Conservation (phyloP, 1,139 yeast species). For the Taphrina betulina region DNA sequence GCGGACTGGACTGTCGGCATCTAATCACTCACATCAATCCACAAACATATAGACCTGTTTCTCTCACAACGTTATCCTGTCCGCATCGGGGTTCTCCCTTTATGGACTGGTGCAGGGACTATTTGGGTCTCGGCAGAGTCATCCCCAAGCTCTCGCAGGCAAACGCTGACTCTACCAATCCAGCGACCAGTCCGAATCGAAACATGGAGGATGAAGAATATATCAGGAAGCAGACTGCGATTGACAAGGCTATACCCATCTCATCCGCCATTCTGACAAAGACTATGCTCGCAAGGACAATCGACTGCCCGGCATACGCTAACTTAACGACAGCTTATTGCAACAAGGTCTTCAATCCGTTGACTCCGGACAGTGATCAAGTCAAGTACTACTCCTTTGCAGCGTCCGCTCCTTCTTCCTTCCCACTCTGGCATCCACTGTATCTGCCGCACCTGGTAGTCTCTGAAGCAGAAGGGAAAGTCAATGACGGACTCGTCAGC, state of each 20-base stretch:
- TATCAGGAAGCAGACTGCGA: conserved; percentile 23
- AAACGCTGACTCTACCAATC: conserved; percentile 21
- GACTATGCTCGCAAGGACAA: conserved; percentile 36
- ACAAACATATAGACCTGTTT: conserved; percentile 56
- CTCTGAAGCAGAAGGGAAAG: conserved; percentile 42
- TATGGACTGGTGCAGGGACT: conserved; percentile 58
- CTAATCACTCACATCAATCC: conserved; percentile 59
- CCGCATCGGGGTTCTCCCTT: conserved; percentile 87
- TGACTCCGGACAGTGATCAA: conserved; percentile 55
- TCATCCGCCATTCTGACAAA: conserved; percentile 33
- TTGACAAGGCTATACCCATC: conserved; percentile 30
- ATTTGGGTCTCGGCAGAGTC: conserved; percentile 35
- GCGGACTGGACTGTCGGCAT: conserved; percentile 82
- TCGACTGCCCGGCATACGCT: conserved; percentile 43
- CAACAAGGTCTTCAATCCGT: conserved; percentile 53
- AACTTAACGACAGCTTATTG: conserved; percentile 57
- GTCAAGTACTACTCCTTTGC: conserved; percentile 83
- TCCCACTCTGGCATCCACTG: conserved; percentile 36
- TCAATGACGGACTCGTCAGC: conserved; percentile 84
- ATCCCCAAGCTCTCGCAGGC: conserved; percentile 27
- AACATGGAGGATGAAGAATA: conserved; percentile 19
- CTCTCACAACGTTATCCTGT: conserved; percentile 79
- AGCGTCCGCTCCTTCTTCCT: conserved; percentile 46
- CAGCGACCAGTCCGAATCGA: conserved; percentile 28
- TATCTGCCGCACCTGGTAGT: conserved; percentile 35